phyloP scores from a whole-genome alignment of 1,284 basidiomycete species.

The Apiotrichum sp. region DNA sequence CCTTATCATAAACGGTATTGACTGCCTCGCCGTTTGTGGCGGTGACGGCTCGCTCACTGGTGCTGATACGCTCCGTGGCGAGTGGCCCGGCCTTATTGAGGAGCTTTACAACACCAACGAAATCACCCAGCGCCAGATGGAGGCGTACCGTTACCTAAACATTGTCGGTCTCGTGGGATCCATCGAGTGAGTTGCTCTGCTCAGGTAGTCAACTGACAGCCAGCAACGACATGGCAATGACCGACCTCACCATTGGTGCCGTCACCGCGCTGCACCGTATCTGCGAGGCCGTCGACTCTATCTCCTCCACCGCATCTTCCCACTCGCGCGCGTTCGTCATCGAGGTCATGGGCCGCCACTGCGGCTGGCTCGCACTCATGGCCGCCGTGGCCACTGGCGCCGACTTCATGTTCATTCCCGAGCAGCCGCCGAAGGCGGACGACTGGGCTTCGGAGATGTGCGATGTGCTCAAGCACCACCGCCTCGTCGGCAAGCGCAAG shows the following conservation, averaged over 20 bases:
- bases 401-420: constrained; percentile 96
- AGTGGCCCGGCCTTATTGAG: constrained; percentile 82
- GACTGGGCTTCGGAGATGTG: constrained; percentile 93
- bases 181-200: constrained; percentile 58
- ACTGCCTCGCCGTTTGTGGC: constrained; percentile 92
- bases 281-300: constrained; percentile 95
- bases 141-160: constrained; percentile 72
- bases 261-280: constrained; percentile 92
- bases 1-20: constrained; percentile 90
- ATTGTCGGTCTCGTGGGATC: constrained; percentile 97
- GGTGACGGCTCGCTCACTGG: constrained; percentile 96
- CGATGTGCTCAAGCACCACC: constrained; percentile 81
- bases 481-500: constrained; percentile 87
- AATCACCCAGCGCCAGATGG: constrained; percentile 69
- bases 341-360: constrained; percentile 98
- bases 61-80: constrained; percentile 84
- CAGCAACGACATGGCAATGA: constrained; percentile 93
- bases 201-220: not conserved
- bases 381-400: constrained; percentile 90
- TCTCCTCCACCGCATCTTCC: constrained; percentile 91
- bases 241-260: constrained; percentile 94
- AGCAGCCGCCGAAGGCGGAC: constrained; percentile 69
- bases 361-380: constrained; percentile 92
- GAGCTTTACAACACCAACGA: constrained; percentile 60
- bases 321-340: constrained; percentile 97